Conservation (phyloP, 163 green algal species). For the Coccomyxa subellipsoidea region DNA sequence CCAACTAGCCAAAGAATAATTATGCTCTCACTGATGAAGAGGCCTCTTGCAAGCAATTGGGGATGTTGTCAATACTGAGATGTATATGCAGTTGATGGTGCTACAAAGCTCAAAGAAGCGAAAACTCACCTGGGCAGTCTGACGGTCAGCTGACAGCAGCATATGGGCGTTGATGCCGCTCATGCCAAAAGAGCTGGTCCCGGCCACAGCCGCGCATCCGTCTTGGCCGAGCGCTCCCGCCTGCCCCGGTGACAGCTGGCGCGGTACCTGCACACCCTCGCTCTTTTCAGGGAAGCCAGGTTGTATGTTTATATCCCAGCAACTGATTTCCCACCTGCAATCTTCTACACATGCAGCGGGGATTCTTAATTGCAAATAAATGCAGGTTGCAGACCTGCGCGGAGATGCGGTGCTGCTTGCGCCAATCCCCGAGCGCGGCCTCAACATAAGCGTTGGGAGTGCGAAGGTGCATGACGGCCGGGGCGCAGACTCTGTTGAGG, state of each 20-base stretch:
- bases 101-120: too few relatives aligned
- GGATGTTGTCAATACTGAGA: too few relatives aligned
- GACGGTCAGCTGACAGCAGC: conserved; percentile 9
- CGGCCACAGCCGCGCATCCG: conserved; percentile 13
- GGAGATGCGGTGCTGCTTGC: not conserved
- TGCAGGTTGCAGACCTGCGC: not conserved
- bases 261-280: not conserved
- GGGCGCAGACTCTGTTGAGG: not conserved
- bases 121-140: not conserved
- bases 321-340: too few relatives aligned
- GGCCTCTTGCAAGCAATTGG: too few relatives aligned
- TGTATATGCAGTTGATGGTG: too few relatives aligned
- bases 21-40: too few relatives aligned
- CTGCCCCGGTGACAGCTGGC: not conserved
- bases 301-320: too few relatives aligned
- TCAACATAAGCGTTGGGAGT: conserved; percentile 66
- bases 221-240: not conserved
- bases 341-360: too few relatives aligned
- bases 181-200: conserved; percentile 81
- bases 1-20: too few relatives aligned
- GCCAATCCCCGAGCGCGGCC: conserved; percentile 35
- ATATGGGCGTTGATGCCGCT: conserved; percentile 50
- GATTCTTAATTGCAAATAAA: too few relatives aligned
- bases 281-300: too few relatives aligned
- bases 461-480: conserved; percentile 52